A percentile compares a stretch with the other conserved stretches of the same genome.
These are phyloP conservation scores for Acer campestre DNA, from an alignment of 345 rosid species.

Conservation along the genomic window DNA sequence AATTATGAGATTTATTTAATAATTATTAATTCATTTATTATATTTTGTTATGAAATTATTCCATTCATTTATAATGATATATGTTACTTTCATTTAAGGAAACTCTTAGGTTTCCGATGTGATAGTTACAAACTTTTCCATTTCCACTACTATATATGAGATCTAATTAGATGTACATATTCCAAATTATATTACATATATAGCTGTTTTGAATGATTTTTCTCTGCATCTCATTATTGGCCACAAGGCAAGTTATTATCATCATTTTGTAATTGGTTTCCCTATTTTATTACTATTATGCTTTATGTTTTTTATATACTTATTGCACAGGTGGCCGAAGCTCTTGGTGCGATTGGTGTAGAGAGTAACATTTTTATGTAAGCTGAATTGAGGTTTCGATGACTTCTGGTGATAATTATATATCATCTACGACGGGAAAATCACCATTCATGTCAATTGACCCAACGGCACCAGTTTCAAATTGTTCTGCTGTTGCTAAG, in stretches of 20 bases:
- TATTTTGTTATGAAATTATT: too few species aligned
- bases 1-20: too few species aligned
- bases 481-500: constrained; percentile 59
- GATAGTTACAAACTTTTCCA: too few species aligned
- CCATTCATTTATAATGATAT: too few species aligned
- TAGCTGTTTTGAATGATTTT: constrained; percentile 62
- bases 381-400: constrained; percentile 69
- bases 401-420: constrained; percentile 24
- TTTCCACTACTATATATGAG: too few species aligned
- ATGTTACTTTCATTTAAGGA: too few species aligned
- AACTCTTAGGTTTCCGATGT: too few species aligned
- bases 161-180: too few species aligned
- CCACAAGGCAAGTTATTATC: constrained; percentile 59
- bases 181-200: too few species aligned
- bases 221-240: constrained; percentile 93
- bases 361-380: constrained; percentile 50
- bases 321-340: constrained; percentile 80
- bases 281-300: not conserved
- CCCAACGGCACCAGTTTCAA: constrained; percentile 78
- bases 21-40: too few species aligned
- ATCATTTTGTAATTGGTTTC: not conserved
- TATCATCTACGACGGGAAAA: constrained; percentile 43
- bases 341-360: constrained; percentile 92
- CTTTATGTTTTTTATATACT: constrained; percentile 9
- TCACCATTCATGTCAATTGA: constrained; percentile 96